Evolutionary conservation across 2,329 filamentous ascomycete genomes (phyloP).

Genomic region (Colletotrichum sp.): DNA sequence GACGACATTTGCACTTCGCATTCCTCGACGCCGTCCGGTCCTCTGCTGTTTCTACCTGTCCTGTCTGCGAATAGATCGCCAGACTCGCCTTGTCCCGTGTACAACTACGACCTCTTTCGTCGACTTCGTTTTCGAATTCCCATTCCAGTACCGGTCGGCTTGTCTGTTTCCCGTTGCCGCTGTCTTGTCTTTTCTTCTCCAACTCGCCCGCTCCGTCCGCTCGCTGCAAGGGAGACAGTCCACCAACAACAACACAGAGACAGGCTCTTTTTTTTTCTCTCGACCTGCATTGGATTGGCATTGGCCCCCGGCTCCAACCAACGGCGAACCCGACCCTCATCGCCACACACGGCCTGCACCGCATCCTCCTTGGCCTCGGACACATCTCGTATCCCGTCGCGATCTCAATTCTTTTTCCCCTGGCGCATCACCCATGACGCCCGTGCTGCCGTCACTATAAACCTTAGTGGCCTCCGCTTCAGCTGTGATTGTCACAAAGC

Average conservation of each 20-base stretch:
- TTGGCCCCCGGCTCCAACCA: not conserved
- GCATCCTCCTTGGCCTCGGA: conserved; percentile 15
- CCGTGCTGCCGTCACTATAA: conserved; percentile 18
- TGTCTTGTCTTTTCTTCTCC: conserved; percentile 1
- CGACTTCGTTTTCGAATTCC: not conserved
- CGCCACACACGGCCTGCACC: conserved; percentile 8
- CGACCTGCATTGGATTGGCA: not conserved
- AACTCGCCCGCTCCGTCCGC: not conserved
- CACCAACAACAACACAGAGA: not conserved
- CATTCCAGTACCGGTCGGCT: not conserved
- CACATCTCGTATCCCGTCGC: conserved; percentile 9
- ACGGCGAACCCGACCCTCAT: conserved; percentile 13
- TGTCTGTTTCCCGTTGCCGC: not conserved
- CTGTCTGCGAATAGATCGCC: conserved; percentile 10
- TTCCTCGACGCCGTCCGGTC: conserved; percentile 16
- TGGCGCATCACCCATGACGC: conserved; percentile 17
- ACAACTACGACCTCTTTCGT: not conserved
- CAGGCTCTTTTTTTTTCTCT: not conserved
- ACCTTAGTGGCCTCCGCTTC: conserved; percentile 13
- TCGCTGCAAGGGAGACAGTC: not conserved
- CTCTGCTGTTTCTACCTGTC: conserved; percentile 12
- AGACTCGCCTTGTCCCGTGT: not conserved
- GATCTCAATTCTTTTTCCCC: not conserved
- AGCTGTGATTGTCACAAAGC: not conserved
- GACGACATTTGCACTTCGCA: not conserved